Evolutionary conservation across 257 asterid species (phyloP).

Genomic region (Coffea eugenioides): DNA sequence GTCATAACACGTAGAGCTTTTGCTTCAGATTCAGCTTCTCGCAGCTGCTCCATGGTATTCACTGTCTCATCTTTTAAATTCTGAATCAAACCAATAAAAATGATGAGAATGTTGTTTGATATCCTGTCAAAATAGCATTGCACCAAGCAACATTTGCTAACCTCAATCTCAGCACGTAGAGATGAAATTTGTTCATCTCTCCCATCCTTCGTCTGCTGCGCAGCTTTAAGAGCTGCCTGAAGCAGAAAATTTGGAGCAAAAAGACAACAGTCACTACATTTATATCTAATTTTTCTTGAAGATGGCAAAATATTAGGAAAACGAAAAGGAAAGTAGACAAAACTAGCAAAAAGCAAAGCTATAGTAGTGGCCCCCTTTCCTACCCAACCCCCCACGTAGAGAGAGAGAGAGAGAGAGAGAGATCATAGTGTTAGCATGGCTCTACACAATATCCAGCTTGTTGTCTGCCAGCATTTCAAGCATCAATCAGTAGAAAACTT

Average conservation of each 20-base stretch:
- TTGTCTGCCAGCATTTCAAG: too few relatives aligned
- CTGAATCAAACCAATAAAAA: conserved; percentile 44
- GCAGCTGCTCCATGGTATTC: conserved; percentile 70
- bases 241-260: conserved; percentile 16
- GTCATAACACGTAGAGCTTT: conserved; percentile 90
- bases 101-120: conserved; percentile 17
- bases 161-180: conserved; percentile 81
- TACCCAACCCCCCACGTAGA: too few relatives aligned
- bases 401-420: too few relatives aligned
- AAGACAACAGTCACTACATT: conserved; percentile 1
- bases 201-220: conserved; percentile 74
- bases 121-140: conserved; percentile 10
- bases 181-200: conserved; percentile 72
- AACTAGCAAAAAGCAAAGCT: background rate
- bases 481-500: too few relatives aligned
- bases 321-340: background rate
- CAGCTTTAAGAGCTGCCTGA: conserved; percentile 95
- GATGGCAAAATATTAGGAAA: background rate
- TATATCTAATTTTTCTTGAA: background rate
- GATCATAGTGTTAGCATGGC: too few relatives aligned
- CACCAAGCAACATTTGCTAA: conserved; percentile 28
- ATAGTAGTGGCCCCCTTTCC: too few relatives aligned
- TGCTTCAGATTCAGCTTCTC: conserved; percentile 95
- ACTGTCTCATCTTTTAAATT: conserved; percentile 66
- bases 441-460: too few relatives aligned